Conservation (phyloP, 768 basidiomycete genomes). For the Vishniacozyma victoriae region DNA sequence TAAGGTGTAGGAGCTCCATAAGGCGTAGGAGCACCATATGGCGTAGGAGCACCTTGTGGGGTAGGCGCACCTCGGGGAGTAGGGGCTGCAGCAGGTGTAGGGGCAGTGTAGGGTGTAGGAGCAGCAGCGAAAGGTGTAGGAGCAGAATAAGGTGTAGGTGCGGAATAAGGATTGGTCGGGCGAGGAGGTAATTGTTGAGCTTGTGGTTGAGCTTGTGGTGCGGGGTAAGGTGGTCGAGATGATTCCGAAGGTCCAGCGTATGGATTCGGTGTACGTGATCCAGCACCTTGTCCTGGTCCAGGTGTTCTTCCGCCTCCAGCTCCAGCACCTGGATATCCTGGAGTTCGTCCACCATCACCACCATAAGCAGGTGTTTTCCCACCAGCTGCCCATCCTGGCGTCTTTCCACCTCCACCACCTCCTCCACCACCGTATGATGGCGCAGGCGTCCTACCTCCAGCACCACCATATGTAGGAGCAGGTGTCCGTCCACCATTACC, state of each 20-base stretch:
- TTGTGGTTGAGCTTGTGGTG: constrained; percentile 38
- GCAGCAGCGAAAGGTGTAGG: constrained; percentile 38
- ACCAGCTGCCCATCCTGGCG: constrained; percentile 15
- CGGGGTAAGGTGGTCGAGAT: constrained; percentile 48
- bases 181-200: too few relatives aligned
- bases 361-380: background rate
- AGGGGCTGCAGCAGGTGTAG: constrained; percentile 22
- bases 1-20: constrained; percentile 39
- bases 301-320: constrained; percentile 26
- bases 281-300: constrained; percentile 17
- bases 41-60: constrained; percentile 37
- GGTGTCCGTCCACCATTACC: constrained; percentile 53
- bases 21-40: constrained; percentile 36
- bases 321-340: constrained; percentile 52
- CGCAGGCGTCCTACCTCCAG: constrained; percentile 25
- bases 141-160: constrained; percentile 40
- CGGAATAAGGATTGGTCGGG: constrained; percentile 48
- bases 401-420: constrained; percentile 15
- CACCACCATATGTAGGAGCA: constrained; percentile 43
- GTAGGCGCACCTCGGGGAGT: constrained; percentile 53
- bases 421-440: constrained; percentile 13
- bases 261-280: constrained; percentile 13
- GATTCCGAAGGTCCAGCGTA: constrained; percentile 19
- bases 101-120: constrained; percentile 29
- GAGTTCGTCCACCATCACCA: constrained; percentile 49